Conservation (phyloP, 73 alveolate species). For the Effrenium voratum region DNA sequence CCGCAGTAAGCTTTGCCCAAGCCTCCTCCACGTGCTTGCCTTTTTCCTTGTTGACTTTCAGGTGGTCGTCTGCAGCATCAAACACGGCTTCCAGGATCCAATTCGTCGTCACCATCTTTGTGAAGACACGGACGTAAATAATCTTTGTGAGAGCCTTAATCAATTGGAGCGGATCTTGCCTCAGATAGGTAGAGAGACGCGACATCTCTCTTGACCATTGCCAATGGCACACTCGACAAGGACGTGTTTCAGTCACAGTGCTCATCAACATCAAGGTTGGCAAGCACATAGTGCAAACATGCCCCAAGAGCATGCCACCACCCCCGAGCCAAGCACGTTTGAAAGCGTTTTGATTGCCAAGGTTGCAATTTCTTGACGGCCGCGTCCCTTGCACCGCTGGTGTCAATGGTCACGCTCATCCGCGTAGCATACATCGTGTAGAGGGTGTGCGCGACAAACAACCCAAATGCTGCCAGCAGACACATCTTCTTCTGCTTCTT, state of each 20-base stretch:
- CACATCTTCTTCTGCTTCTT: not conserved
- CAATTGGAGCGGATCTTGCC: not conserved
- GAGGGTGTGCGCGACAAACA: slow-evolving; percentile 37
- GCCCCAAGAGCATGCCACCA: too few relatives aligned
- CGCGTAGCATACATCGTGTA: slow-evolving; percentile 41
- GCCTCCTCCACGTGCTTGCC: slow-evolving; percentile 76
- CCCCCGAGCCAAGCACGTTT: too few relatives aligned
- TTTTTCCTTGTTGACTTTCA: slow-evolving; percentile 65
- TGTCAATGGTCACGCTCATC: slow-evolving; percentile 43
- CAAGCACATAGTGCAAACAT: too few relatives aligned
- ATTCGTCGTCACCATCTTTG: slow-evolving; percentile 78
- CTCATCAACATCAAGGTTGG: too few relatives aligned
- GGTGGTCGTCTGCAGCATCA: slow-evolving; percentile 89
- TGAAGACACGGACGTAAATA: slow-evolving; percentile 75
- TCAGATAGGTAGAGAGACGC: too few relatives aligned
- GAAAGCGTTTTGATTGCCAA: too few relatives aligned
- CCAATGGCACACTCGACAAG: too few relatives aligned
- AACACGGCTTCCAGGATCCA: slow-evolving; percentile 92
- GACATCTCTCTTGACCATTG: too few relatives aligned
- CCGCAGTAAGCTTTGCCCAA: slow-evolving; percentile 75
- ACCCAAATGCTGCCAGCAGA: not conserved
- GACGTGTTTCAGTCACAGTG: too few relatives aligned
- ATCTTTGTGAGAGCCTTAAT: not conserved
- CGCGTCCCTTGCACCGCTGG: slow-evolving; percentile 86
- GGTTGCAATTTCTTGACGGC: slow-evolving; percentile 49